Conservation (phyloP, 148 eudicot genomes). For the Rhododendron kiyosumense region DNA sequence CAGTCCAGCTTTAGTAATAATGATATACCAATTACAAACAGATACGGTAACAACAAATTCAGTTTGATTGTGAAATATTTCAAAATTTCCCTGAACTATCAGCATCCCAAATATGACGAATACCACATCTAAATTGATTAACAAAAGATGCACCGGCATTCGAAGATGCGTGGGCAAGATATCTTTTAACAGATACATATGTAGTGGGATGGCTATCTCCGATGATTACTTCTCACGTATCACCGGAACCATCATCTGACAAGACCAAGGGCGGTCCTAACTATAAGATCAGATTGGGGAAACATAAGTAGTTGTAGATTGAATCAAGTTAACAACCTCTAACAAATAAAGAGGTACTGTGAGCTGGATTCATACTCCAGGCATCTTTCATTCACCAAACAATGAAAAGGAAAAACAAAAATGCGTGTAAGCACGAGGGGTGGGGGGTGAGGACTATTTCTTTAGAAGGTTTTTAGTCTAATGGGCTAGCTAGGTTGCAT, state of each 20-base stretch:
- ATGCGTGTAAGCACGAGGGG: too few relatives aligned
- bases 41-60: background rate
- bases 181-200: background rate
- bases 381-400: background rate
- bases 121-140: background rate
- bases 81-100: background rate
- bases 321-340: background rate
- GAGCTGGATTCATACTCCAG: background rate
- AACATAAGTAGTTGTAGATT: background rate
- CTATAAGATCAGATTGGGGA: background rate
- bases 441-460: too few relatives aligned
- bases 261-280: background rate
- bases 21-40: too few relatives aligned
- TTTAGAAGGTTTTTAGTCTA: background rate
- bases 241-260: slow-evolving; percentile 1
- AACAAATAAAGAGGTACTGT: background rate
- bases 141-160: background rate
- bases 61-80: background rate
- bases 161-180: background rate
- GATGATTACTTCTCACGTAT: background rate
- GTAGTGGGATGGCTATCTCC: background rate
- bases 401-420: background rate
- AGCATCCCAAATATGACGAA: background rate
- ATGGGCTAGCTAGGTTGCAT: background rate
- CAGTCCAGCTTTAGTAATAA: background rate